phyloP scores from a whole-genome alignment of 140 eudicot genomes.

The Oenanthe javanica region DNA sequence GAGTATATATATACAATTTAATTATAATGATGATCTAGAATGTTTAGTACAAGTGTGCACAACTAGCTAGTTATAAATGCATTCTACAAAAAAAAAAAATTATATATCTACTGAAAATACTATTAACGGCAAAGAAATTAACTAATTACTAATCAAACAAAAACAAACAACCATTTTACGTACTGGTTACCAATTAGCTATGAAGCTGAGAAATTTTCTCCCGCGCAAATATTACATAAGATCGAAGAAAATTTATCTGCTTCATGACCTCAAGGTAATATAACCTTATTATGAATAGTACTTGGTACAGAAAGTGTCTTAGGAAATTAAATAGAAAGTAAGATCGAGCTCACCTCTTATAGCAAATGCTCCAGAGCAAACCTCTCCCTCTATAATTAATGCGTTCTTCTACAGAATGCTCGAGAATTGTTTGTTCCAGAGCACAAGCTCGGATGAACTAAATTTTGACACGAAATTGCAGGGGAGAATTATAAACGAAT shows the following conservation, averaged over 20 bases:
- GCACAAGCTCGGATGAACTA: conserved; percentile 24
- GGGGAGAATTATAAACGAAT: not conserved
- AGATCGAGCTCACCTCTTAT: conserved; percentile 15
- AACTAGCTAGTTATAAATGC: not conserved
- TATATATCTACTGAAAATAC: too few species aligned
- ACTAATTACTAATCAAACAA: not conserved
- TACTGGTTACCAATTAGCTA: conserved; percentile 27
- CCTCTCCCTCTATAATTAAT: conserved; percentile 14
- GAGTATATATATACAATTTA: too few species aligned
- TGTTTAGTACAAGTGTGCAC: not conserved
- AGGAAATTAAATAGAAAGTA: not conserved
- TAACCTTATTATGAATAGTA: conserved; percentile 10
- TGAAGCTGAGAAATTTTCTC: conserved; percentile 82
- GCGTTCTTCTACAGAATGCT: not conserved
- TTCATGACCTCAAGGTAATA: conserved; percentile 44
- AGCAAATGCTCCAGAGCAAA: conserved; percentile 29
- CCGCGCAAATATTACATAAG: conserved; percentile 18
- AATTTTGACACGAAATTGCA: not conserved
- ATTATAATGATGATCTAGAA: not conserved
- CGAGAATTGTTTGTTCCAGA: conserved; percentile 28
- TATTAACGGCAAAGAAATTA: not conserved
- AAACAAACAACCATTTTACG: conserved; percentile 11
- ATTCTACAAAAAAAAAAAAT: too few species aligned
- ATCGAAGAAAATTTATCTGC: conserved; percentile 61
- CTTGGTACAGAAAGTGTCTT: not conserved